A percentile compares a stretch with the other conserved stretches of the same genome.
These are phyloP conservation scores for Phytophthora palmivora DNA, from an alignment of 352 stramenopile species.

Conservation along the genomic window DNA sequence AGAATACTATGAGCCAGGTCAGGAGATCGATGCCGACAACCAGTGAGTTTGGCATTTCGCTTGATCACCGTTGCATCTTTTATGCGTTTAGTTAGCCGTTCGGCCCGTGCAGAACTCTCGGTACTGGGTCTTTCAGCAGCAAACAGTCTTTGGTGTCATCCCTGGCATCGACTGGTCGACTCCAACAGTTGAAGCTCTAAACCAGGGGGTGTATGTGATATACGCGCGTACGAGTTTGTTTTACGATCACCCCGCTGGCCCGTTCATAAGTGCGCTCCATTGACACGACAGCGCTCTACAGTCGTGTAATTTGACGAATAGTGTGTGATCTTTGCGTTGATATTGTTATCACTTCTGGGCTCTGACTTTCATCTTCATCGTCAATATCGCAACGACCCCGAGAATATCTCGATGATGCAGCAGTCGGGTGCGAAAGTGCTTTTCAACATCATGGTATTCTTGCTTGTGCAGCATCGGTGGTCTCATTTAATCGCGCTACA, in stretches of 20 bases:
- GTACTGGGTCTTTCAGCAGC: too few species aligned
- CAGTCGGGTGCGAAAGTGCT: constrained; percentile 48
- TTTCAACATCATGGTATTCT: not conserved
- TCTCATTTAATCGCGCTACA: constrained; percentile 91
- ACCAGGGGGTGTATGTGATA: too few species aligned
- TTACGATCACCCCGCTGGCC: constrained; percentile 79
- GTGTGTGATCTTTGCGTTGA: not conserved
- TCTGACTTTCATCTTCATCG: constrained; percentile 83
- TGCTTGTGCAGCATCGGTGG: constrained; percentile 42
- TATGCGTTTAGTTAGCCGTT: too few species aligned
- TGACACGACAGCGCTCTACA: not conserved
- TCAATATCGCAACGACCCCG: constrained; percentile 78
- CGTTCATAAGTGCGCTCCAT: constrained; percentile 74
- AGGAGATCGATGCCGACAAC: too few species aligned
- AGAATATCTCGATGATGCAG: constrained; percentile 82
- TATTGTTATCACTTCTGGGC: constrained; percentile 84
- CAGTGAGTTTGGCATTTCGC: too few species aligned
- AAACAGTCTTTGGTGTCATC: too few species aligned
- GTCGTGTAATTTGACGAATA: not conserved
- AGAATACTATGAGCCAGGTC: too few species aligned
- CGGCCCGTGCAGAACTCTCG: too few species aligned
- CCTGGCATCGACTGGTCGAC: too few species aligned
- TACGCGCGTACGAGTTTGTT: too few species aligned
- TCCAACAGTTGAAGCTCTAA: too few species aligned
- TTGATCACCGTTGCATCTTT: too few species aligned